Evolutionary conservation across 2,329 filamentous ascomycete species (phyloP), one percentile per base, ranked within the genome.

Genomic region (Magnaporthiopsis rhizophila): DNA sequence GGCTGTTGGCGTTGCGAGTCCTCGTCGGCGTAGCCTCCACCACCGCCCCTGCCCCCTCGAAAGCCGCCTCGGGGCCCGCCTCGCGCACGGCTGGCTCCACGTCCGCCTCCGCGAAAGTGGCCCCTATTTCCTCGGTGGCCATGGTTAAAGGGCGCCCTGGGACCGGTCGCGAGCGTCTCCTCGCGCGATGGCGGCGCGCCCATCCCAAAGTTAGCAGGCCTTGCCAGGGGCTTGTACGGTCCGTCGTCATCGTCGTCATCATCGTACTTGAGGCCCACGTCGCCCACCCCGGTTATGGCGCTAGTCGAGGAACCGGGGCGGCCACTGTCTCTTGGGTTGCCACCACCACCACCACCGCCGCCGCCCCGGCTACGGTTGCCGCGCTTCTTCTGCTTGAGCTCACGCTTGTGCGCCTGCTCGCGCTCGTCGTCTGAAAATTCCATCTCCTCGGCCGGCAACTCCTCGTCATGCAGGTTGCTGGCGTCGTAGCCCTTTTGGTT

Each of bases 361-460:
- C 72, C 70, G 62, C 28, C 28, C 28, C 72, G 73, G 67, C 67
- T 73, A 64, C 64, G 77, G 72, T 58, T 62, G 53, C 34, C 26
- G 26, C 80, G 78, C 70, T 83, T 86, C 75, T 89, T 89, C 67
- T 87, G 83, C 76, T 92, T 92, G 63, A 86, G 70, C 66, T 83
- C 82, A 65, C 84, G 80, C 78, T 89, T 96, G 73, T 92, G 86
- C 70, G 92, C 91, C 9, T 89, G 89, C 76, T 99, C 95, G 69
- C 91, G 90, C 76, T 99, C 95, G 71, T 99, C 95, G 69, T 99
- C 95, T 0, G 94, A 97, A 74, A 98, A 98, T 73, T 98, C 95
- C 69, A 92, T 85, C 73, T 98, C 94, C 53, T 96, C 91, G 38
- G 90, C 89, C 21, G 79, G 87, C 9, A 92, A 84, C 77, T 98